Evolutionary conservation across 768 basidiomycete genomes (phyloP).

Genomic region (Boletus reticuloceps): DNA sequence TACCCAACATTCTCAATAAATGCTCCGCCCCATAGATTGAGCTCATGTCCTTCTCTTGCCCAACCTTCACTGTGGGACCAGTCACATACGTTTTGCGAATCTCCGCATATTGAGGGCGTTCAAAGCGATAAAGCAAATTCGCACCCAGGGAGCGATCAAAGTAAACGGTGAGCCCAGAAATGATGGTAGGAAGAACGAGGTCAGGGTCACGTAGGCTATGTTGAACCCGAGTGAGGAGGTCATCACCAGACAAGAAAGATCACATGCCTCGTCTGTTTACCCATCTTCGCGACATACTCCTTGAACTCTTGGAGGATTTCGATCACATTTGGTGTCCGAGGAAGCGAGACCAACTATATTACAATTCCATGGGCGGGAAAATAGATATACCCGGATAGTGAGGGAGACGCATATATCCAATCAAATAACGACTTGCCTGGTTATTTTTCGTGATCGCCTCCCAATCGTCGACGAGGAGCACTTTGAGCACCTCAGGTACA

Average conservation of each 20-base stretch:
- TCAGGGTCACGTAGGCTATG: constrained; percentile 65
- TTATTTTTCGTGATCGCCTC: constrained; percentile 94
- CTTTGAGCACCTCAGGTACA: constrained; percentile 88
- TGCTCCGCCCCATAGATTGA: constrained; percentile 94
- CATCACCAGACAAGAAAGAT: not conserved
- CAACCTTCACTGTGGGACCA: constrained; percentile 63
- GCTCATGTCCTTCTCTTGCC: constrained; percentile 83
- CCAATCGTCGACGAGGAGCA: constrained; percentile 94
- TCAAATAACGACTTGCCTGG: constrained; percentile 50
- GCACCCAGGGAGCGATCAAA: constrained; percentile 91
- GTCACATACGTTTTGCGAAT: constrained; percentile 73
- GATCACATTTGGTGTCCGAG: constrained; percentile 74
- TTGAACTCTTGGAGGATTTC: constrained; percentile 79
- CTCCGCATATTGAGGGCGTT: constrained; percentile 88
- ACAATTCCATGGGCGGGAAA: not conserved
- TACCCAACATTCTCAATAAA: constrained; percentile 87
- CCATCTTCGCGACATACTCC: constrained; percentile 50
- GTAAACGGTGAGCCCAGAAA: constrained; percentile 84
- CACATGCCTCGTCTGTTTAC: constrained; percentile 47
- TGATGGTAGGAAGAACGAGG: constrained; percentile 72
- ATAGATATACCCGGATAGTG: not conserved
- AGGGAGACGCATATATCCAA: not conserved
- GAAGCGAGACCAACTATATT: constrained; percentile 78
- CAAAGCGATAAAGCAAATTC: constrained; percentile 91
- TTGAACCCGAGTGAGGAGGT: not conserved